These are phyloP conservation scores for Botryotinia globosa DNA, from an alignment of 2,329 filamentous ascomycete species.

Conservation along the genomic window DNA sequence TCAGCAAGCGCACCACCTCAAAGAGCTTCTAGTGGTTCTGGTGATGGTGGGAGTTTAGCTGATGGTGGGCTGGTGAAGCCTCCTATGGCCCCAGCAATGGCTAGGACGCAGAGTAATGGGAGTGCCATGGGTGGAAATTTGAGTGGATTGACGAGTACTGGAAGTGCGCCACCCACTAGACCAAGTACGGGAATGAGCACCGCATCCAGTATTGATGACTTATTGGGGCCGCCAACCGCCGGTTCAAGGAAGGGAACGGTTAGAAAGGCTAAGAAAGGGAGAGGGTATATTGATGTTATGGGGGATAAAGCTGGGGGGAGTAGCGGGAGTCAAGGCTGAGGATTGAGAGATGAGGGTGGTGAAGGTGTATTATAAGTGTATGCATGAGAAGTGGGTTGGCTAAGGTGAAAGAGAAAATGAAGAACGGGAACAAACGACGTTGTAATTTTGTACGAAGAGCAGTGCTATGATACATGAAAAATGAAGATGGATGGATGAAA, in stretches of 20 bases:
- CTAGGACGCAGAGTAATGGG: conserved; percentile 6
- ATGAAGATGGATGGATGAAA: not conserved
- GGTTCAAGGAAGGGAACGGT: conserved; percentile 58
- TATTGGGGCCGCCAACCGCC: conserved; percentile 71
- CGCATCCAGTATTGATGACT: conserved; percentile 91
- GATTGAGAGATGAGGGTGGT: not conserved
- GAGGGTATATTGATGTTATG: conserved; percentile 96
- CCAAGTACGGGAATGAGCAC: conserved; percentile 83
- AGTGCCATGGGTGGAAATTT: conserved; percentile 6
- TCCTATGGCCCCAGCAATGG: conserved; percentile 1
- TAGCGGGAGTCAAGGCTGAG: not conserved
- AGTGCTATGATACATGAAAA: not conserved
- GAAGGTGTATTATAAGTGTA: conserved; percentile 12
- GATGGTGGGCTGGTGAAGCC: conserved; percentile 8
- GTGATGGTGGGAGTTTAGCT: not conserved
- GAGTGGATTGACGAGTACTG: conserved; percentile 1
- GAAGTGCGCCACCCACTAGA: conserved; percentile 47
- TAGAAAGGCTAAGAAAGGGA: conserved; percentile 74
- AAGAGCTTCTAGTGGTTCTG: conserved; percentile 12
- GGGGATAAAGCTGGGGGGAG: conserved; percentile 39
- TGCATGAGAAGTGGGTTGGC: not conserved
- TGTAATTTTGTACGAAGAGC: not conserved
- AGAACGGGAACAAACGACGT: not conserved
- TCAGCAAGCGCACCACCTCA: conserved; percentile 20
- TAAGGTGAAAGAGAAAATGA: not conserved